Base-by-base conservation (phyloP, 2,329 filamentous ascomycete genomes). In the Trichothecium roseum region DNA sequence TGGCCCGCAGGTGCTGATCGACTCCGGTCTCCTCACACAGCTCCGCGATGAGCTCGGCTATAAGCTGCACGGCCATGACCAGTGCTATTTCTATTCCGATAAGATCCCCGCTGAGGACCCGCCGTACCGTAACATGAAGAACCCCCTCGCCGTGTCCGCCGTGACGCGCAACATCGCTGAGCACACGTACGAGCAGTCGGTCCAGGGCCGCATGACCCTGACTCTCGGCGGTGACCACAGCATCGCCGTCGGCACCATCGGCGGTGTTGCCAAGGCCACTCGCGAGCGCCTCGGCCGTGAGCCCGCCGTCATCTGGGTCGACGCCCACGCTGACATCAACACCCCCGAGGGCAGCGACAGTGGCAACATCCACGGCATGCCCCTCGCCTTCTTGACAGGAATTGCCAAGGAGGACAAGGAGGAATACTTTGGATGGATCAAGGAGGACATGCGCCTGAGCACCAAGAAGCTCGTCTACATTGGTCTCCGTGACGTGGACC, bases 291-390 rank as follows among this genome's bases (percentile, higher is more conserved):
- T 94, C 40, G 76, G 68, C 30, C 72, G 81, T 37, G 89, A 96
- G 50, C 79, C 95, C 43, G 91, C 87, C 10, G 85, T 98, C 39
- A 93, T 98, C 57, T 98, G 91, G 91, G 91, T 98, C 22, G 91
- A 98, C 60, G 91, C 91, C 18, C 91, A 98, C 60, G 82, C 89
- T 37, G 91, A 98, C 60, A 95, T 98, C 68, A 98, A 98, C 66
- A 87, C 84, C 2, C 91, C 89, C 36, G 88, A 96, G 72, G 81
- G 77, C 32, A 89, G 82, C 45, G 83, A 73, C 29, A 91, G 83
- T 46, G 91, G 91, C 24, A 96, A 96, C 62, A 83, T 98, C 43
- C 91, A 98, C 63, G 91, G 91, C 48, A 98, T 98, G 91, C 91
- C 91, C 3, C 84, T 96, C 27, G 78, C 85, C 4, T 98, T 96